Base-by-base conservation (phyloP, 1,284 basidiomycete genomes). In the Trichosporon ovoides region DNA sequence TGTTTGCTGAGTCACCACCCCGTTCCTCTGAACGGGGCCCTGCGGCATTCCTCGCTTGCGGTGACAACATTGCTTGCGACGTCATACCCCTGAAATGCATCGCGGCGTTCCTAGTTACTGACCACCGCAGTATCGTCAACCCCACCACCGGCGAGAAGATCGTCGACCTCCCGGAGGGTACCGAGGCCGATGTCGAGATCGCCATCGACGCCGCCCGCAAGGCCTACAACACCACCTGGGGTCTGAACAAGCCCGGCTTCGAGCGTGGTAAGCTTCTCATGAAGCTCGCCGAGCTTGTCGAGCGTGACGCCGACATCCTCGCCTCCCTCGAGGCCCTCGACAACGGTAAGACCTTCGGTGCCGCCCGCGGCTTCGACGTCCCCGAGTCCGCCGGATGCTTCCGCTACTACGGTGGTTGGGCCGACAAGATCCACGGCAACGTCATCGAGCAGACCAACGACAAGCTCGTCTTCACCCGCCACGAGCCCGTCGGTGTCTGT, bases 401-500 rank as follows among this genome's bases (percentile, higher is more conserved):
- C 75, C 84, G 88, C 64, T 83, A 83, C 78, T 82, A 80, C 72
- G 82, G 74, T 59, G 77, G 77, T 31, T 78, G 76, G 76, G 76
- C 76, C 52, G 92, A 96, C 82, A 96, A 95, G 82, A 83, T 91
- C 66, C 80, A 83, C 53, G 92, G 93, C 19, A 84, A 91, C 75
- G 83, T 83, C 55, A 86, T 92, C 69, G 81, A 82, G 71, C 77
- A 86, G 43, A 79, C 81, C 62, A 83, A 48, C 46, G 62, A 59
- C 62, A 64, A 64, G 62, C 53, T 61, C 58, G 82, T 81, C 4
- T 93, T 90, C 79, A 89, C 89, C 16, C 83, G 86, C 31, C 91
- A 96, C 75, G 94, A 98, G 78, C 93, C 95, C 16, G 87, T 96
- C 67, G 95, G 94, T 66, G 92, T 97, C 59, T 80, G 77, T 57